These are phyloP conservation scores for Triangularia verruculosa DNA, from an alignment of 2,329 filamentous ascomycete genomes.

Conservation along the genomic window DNA sequence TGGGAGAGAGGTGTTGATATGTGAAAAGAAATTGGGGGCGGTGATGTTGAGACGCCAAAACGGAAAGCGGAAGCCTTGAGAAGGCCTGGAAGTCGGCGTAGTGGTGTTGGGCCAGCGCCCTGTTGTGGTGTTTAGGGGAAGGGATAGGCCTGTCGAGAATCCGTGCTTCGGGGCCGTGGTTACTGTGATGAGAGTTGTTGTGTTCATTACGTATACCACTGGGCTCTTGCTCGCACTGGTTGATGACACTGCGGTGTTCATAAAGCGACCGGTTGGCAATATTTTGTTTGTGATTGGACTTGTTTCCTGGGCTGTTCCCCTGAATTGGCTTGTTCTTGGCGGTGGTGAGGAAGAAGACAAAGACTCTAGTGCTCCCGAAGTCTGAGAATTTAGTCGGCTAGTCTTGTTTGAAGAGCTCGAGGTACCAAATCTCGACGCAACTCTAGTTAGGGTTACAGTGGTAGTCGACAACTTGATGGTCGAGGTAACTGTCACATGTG, in stretches of 20 bases:
- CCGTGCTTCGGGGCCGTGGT: not conserved
- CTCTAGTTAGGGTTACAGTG: slow-evolving; percentile 14
- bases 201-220: slow-evolving; percentile 7
- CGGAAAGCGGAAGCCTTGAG: not conserved
- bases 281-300: not conserved
- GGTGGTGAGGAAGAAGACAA: not conserved
- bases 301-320: not conserved
- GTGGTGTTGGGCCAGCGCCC: slow-evolving; percentile 10
- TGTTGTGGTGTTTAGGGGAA: slow-evolving; percentile 1
- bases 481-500: slow-evolving; percentile 16
- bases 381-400: slow-evolving; percentile 7
- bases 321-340: not conserved
- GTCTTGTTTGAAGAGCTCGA: not conserved
- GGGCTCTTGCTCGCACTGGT: not conserved
- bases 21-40: not conserved
- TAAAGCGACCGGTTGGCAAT: not conserved
- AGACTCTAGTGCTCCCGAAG: not conserved
- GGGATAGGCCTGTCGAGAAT: not conserved
- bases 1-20: not conserved
- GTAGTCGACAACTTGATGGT: slow-evolving; percentile 12
- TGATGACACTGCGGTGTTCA: slow-evolving; percentile 1
- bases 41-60: not conserved
- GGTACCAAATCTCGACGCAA: not conserved
- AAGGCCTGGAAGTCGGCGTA: not conserved
- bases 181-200: slow-evolving; percentile 5